Conservation (phyloP, 2,329 filamentous ascomycete genomes). For the Penicillium sp. region DNA sequence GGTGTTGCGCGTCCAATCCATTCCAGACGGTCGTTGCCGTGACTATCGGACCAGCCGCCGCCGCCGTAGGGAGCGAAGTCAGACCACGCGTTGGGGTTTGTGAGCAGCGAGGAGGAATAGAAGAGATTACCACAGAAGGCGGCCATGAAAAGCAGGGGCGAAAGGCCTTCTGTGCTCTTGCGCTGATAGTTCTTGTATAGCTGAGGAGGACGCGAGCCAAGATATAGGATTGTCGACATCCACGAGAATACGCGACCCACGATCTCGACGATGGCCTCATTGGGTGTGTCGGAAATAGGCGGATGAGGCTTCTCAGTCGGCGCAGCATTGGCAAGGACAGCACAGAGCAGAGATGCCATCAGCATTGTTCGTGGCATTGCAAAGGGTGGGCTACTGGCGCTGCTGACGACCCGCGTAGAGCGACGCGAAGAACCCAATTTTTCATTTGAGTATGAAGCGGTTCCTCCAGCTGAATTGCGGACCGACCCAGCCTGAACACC, state of each 20-base stretch:
- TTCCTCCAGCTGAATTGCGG: constrained; percentile 23
- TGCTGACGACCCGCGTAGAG: constrained; percentile 28
- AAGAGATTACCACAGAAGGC: constrained; percentile 70
- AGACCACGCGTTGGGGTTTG: constrained; percentile 65
- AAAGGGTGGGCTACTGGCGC: constrained; percentile 30
- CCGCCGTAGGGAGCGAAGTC: constrained; percentile 59
- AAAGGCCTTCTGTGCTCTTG: constrained; percentile 65
- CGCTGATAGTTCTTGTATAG: constrained; percentile 66
- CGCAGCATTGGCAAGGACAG: constrained; percentile 45
- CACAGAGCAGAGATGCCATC: constrained; percentile 48
- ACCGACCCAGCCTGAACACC: constrained; percentile 27
- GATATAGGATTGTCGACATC: constrained; percentile 59
- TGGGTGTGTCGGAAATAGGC: constrained; percentile 19
- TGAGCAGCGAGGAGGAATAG: constrained; percentile 63
- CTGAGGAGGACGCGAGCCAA: constrained; percentile 63
- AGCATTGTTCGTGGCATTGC: constrained; percentile 48
- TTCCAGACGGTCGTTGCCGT: constrained; percentile 56
- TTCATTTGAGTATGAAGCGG: constrained; percentile 37
- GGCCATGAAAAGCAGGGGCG: constrained; percentile 64
- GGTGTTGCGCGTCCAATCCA: constrained; percentile 63
- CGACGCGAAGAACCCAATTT: constrained; percentile 34
- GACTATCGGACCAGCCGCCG: constrained; percentile 60
- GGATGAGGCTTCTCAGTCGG: constrained; percentile 34
- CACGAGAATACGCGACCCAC: constrained; percentile 58
- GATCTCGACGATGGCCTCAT: constrained; percentile 40